phyloP scores from a whole-genome alignment of 345 rosid genomes.

The Rhodamnia rubescens region DNA sequence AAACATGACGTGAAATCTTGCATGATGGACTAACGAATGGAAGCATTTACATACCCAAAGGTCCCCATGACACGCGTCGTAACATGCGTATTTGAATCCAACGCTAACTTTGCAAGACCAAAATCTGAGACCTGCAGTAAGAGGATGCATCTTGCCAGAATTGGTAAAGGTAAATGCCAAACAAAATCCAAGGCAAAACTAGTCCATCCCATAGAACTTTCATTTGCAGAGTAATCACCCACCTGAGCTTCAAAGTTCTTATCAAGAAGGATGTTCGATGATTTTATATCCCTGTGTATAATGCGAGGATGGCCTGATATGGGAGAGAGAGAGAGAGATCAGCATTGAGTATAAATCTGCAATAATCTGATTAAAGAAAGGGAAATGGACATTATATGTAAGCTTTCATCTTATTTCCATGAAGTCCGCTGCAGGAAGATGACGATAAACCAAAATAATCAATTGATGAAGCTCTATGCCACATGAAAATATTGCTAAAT shows the following conservation, averaged over 20 bases:
- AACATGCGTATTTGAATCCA: slow-evolving; percentile 85
- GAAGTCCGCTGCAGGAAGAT: neutral
- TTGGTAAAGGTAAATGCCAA: neutral
- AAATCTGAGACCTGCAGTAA: slow-evolving; percentile 75
- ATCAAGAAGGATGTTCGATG: slow-evolving; percentile 89
- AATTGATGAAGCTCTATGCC: neutral
- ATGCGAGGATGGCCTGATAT: slow-evolving; percentile 92
- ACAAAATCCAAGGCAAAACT: neutral
- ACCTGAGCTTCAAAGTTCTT: slow-evolving; percentile 87
- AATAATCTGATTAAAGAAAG: neutral
- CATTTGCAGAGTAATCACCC: slow-evolving; percentile 2
- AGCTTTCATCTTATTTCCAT: neutral
- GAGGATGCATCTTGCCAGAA: neutral
- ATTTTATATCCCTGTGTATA: slow-evolving; percentile 95
- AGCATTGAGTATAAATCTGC: neutral
- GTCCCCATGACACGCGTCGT: slow-evolving; percentile 98
- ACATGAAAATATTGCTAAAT: neutral
- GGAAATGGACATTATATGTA: neutral
- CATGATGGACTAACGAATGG: neutral
- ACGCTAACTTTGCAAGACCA: slow-evolving; percentile 88
- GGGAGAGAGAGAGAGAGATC: neutral
- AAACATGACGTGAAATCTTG: neutral
- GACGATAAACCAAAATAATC: neutral
- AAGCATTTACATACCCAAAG: slow-evolving; percentile 53
- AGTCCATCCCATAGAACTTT: neutral